Percentiles rank a stretch among this genome's conserved stretches.
These are phyloP conservation scores for Melampsora americana DNA, from an alignment of 1,284 basidiomycete species.

Conservation along the genomic window DNA sequence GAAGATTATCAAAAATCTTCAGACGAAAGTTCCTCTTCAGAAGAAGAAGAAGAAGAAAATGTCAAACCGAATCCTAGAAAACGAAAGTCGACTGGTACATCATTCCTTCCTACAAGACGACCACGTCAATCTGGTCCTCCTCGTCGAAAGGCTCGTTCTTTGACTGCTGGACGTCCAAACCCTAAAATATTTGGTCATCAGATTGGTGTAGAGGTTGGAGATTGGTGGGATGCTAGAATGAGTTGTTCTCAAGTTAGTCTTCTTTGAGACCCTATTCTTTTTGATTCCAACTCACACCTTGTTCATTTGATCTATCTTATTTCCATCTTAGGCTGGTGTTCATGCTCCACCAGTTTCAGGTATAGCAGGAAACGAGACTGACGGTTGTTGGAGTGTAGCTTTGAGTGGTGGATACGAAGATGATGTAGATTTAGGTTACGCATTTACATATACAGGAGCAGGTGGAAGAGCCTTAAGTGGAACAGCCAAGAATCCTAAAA, in stretches of 20 bases:
- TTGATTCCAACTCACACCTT: not conserved
- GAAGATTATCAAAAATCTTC: not conserved
- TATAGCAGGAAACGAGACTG: conserved; percentile 63
- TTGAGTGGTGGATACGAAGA: conserved; percentile 76
- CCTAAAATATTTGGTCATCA: conserved; percentile 49
- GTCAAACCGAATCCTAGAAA: not conserved
- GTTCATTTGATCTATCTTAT: not conserved
- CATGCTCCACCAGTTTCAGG: conserved; percentile 62
- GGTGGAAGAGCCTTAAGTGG: conserved; percentile 78
- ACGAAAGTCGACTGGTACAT: conserved; percentile 16
- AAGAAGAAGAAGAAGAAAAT: conserved; percentile 19
- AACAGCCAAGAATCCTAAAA: conserved; percentile 64
- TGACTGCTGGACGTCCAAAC: conserved; percentile 37
- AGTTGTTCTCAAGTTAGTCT: conserved; percentile 38
- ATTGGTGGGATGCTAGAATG: conserved; percentile 48
- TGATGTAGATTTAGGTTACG: conserved; percentile 73
- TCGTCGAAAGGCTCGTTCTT: conserved; percentile 18
- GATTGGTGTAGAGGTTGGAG: conserved; percentile 55
- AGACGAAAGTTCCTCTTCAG: not conserved
- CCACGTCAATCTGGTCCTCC: conserved; percentile 12
- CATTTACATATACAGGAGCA: conserved; percentile 64
- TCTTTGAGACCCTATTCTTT: not conserved
- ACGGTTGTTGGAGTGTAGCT: conserved; percentile 72
- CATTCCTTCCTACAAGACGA: conserved; percentile 5
- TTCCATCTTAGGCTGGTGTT: conserved; percentile 46